Conservation (phyloP, 352 stramenopile genomes). For the Phytophthora sp. region DNA sequence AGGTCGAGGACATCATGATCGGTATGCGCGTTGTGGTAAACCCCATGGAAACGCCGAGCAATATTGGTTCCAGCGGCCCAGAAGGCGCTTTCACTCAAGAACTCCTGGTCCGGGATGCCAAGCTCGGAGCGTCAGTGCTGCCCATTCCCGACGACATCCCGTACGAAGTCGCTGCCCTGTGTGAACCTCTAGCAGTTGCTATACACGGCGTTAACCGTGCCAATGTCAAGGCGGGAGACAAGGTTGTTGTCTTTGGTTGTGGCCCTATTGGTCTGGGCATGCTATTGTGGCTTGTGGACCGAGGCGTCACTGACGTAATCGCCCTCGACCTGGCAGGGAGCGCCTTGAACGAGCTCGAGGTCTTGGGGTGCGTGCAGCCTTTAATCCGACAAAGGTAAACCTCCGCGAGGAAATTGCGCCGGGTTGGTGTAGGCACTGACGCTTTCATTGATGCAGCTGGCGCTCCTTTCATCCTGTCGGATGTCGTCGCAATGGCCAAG, state of each 20-base stretch:
- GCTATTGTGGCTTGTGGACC: slow-evolving; percentile 32
- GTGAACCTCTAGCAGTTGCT: slow-evolving; percentile 27
- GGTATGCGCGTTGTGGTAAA: slow-evolving; percentile 35
- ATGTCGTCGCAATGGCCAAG: slow-evolving; percentile 27
- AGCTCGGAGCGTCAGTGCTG: slow-evolving; percentile 24
- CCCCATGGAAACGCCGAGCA: slow-evolving; percentile 30
- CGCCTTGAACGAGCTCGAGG: slow-evolving; percentile 25
- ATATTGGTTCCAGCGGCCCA: slow-evolving; percentile 25
- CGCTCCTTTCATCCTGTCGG: slow-evolving; percentile 24
- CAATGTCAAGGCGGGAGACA: slow-evolving; percentile 29
- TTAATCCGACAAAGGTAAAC: slow-evolving; percentile 29
- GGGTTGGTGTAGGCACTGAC: slow-evolving; percentile 27
- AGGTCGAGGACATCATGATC: slow-evolving; percentile 26
- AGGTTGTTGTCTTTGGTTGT: slow-evolving; percentile 33
- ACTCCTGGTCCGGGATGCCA: slow-evolving; percentile 25
- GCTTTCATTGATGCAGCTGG: slow-evolving; percentile 30
- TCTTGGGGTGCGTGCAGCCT: slow-evolving; percentile 20
- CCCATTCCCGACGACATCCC: slow-evolving; percentile 31
- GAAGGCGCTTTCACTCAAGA: slow-evolving; percentile 33
- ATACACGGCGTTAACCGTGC: slow-evolving; percentile 31
- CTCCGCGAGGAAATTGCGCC: slow-evolving; percentile 24
- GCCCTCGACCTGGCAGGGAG: slow-evolving; percentile 27
- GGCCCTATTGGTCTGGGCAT: slow-evolving; percentile 29
- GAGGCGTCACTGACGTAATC: slow-evolving; percentile 23
- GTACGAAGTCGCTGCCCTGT: slow-evolving; percentile 27